Evolutionary conservation across 1,284 basidiomycete genomes (phyloP), one percentile per base, ranked within the genome.

Genomic region (Ceratobasidium sp.): DNA sequence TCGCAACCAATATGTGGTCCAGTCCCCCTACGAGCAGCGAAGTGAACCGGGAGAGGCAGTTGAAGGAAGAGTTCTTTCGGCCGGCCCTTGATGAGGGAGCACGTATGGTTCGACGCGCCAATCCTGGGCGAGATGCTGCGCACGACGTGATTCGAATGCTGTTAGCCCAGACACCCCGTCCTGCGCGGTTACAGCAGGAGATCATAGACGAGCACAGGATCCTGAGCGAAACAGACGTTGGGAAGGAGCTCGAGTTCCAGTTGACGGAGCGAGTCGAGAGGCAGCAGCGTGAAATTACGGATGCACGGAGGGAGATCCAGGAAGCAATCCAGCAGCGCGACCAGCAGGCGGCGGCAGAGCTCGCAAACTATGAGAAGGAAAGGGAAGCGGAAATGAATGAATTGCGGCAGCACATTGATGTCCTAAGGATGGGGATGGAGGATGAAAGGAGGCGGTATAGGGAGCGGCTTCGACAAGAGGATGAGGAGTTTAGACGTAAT

Each of bases 1-100:
- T 80, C 52, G 77, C 76, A 21, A 80, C 79, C 14, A 79, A 72
- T 32, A 78, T 79, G 78, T 80, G 79, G 79, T 74, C 72, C 11
- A 49, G 38, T n/a, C 50, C 67, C 2, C 64, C 59, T 14, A 44
- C 13, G 2, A 64, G 35, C 3, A 26, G 41, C 13, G 76, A 75
- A 14, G 73, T 57, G 28, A 35, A 54, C 9, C 74, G 77, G 16
- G 76, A 77, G 57, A 13, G 62, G n/a, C 74, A 79, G 64, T 73
- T 79, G 2, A 23, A 13, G 46, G 73, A 35, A 2, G 32, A 76
- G 13, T 76, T 79, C 74, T 80, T 78, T 75, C 76, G 78, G 66
- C 73, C 75, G 5, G 76, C 77, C 18, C 35, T 79, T 32, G 75
- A 76, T 23, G 70, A 74, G 11, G 77, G 78, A 11, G 78, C 78